Evolutionary conservation across 805 yeast species (phyloP).

Genomic region (Blastobotrys robertii): DNA sequence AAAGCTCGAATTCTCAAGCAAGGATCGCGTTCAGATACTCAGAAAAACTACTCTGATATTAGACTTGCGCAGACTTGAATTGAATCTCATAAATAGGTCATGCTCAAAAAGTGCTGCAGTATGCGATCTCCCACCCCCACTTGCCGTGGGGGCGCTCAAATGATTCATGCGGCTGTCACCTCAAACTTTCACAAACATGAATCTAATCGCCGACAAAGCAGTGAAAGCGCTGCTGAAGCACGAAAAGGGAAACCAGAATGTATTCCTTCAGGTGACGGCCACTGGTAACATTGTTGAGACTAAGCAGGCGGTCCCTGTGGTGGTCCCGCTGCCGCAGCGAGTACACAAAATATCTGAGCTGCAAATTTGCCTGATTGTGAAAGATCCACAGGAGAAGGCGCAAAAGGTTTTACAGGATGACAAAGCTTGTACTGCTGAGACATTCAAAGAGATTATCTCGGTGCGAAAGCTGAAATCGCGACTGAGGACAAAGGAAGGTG

Average conservation of each 20-base stretch:
- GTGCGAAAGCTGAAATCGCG: slow-evolving; percentile 45
- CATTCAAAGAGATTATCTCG: slow-evolving; percentile 52
- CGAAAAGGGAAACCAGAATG: slow-evolving; percentile 5
- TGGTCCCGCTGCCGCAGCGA: slow-evolving; percentile 15
- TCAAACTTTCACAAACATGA: neutral
- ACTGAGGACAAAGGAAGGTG: slow-evolving; percentile 35
- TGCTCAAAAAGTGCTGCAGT: no score
- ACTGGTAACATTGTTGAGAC: slow-evolving; percentile 2
- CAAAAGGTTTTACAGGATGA: slow-evolving; percentile 38
- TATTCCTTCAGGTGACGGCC: slow-evolving; percentile 14
- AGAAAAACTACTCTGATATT: no score
- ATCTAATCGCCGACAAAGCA: slow-evolving; percentile 5
- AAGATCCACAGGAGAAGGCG: slow-evolving; percentile 59
- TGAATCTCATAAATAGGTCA: no score
- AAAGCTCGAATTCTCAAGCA: no score
- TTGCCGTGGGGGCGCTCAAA: no score
- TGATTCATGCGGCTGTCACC: no score
- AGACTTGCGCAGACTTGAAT: no score
- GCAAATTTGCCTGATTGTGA: slow-evolving; percentile 42
- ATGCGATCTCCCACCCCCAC: no score
- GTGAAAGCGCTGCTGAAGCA: slow-evolving; percentile 10
- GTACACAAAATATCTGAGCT: slow-evolving; percentile 11
- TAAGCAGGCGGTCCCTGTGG: slow-evolving; percentile 10
- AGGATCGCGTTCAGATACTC: no score
- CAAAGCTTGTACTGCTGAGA: slow-evolving; percentile 48